Conservation (phyloP, 2,329 filamentous ascomycete species). For the Diaporthe capsici region DNA sequence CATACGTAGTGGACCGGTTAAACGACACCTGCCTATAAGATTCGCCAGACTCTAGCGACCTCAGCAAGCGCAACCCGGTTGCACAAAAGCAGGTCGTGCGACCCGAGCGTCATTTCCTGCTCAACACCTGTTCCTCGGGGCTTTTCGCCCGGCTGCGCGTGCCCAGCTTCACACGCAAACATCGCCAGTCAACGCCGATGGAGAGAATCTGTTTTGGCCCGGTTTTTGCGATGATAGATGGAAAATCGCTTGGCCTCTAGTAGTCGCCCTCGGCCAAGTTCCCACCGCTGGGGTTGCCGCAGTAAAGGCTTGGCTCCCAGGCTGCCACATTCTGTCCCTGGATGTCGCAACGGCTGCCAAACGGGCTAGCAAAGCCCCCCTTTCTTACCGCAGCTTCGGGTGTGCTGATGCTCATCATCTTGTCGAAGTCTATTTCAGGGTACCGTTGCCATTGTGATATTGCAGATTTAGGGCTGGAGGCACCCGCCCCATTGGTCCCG, state of each 20-base stretch:
- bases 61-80: slow-evolving; percentile 36
- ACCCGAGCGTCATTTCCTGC: slow-evolving; percentile 28
- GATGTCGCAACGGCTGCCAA: slow-evolving; percentile 12
- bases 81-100: slow-evolving; percentile 22
- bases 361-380: slow-evolving; percentile 30
- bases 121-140: not conserved
- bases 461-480: slow-evolving; percentile 35
- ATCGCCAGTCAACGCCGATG: not conserved
- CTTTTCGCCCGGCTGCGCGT: not conserved
- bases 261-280: slow-evolving; percentile 27
- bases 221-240: not conserved
- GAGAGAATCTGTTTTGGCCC: not conserved
- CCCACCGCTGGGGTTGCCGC: slow-evolving; percentile 15
- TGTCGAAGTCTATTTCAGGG: slow-evolving; percentile 29
- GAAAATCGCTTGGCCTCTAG: not conserved
- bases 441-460: slow-evolving; percentile 16
- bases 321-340: slow-evolving; percentile 26
- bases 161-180: not conserved
- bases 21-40: slow-evolving; percentile 25
- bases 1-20: slow-evolving; percentile 27
- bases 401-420: slow-evolving; percentile 38
- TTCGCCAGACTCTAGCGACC: slow-evolving; percentile 5
- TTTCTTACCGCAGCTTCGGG: slow-evolving; percentile 35
- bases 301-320: slow-evolving; percentile 2
- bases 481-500: slow-evolving; percentile 5